Conservation (phyloP, 1,284 basidiomycete genomes). For the Fomitopsis palustris region DNA sequence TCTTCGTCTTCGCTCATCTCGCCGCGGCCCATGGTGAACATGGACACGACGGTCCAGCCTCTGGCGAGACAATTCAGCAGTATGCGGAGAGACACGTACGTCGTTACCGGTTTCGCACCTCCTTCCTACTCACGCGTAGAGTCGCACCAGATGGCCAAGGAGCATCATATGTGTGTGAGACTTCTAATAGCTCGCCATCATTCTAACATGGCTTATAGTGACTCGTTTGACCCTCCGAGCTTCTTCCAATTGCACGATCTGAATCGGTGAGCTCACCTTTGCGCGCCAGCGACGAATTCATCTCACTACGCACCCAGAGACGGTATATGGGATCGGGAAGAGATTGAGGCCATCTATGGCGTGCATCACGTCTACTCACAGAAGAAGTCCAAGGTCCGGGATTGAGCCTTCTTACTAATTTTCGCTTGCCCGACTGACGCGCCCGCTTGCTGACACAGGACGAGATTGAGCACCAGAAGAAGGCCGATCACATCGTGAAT, state of each 20-base stretch:
- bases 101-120: slow-evolving; percentile 1
- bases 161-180: slow-evolving; percentile 73
- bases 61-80: slow-evolving; percentile 33
- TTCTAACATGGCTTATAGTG: slow-evolving; percentile 39
- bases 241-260: slow-evolving; percentile 93
- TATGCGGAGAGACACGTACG: slow-evolving; percentile 67
- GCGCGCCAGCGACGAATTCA: not conserved
- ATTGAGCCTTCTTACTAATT: not conserved
- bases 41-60: slow-evolving; percentile 22
- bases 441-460: slow-evolving; percentile 39
- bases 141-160: slow-evolving; percentile 67
- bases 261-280: slow-evolving; percentile 53
- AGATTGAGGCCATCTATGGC: slow-evolving; percentile 91
- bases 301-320: slow-evolving; percentile 40
- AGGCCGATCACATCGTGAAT: slow-evolving; percentile 80
- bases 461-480: slow-evolving; percentile 78
- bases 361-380: slow-evolving; percentile 94
- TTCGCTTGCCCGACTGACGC: not conserved
- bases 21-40: slow-evolving; percentile 24
- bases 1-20: slow-evolving; percentile 27
- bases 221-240: slow-evolving; percentile 73
- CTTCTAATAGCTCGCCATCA: not conserved
- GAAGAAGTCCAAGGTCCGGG: slow-evolving; percentile 72
- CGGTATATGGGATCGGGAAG: slow-evolving; percentile 72
- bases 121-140: slow-evolving; percentile 12